These are phyloP conservation scores for Nakazawaea populi DNA, from an alignment of 805 yeast genomes.

Conservation along the genomic window DNA sequence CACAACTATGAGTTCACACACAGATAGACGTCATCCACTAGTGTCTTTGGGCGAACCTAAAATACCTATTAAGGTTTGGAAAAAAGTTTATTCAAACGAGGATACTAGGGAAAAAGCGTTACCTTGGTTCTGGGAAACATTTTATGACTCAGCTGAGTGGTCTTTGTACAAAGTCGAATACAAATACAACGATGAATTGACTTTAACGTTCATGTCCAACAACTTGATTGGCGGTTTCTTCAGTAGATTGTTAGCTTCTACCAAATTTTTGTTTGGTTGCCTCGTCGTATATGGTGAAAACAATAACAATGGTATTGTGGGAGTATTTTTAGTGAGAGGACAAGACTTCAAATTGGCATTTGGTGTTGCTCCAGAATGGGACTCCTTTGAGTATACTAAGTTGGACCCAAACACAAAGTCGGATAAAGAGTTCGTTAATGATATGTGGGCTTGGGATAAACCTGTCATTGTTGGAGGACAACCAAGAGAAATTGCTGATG, in stretches of 20 bases:
- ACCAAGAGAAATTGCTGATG: slow-evolving; percentile 76
- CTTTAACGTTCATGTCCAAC: slow-evolving; percentile 88
- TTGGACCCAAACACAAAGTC: slow-evolving; percentile 65
- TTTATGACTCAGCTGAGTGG: slow-evolving; percentile 77
- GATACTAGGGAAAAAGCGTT: slow-evolving; percentile 83
- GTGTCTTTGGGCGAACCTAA: slow-evolving; percentile 63
- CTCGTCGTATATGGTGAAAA: slow-evolving; percentile 88
- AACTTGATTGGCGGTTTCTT: slow-evolving; percentile 90
- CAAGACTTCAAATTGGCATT: slow-evolving; percentile 78
- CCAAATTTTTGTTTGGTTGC: slow-evolving; percentile 82
- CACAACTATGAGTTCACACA: slow-evolving; percentile 15
- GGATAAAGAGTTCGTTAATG: slow-evolving; percentile 64
- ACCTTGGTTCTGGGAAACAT: slow-evolving; percentile 89
- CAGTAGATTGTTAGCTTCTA: slow-evolving; percentile 78
- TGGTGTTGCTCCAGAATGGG: slow-evolving; percentile 95
- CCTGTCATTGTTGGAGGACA: slow-evolving; percentile 72
- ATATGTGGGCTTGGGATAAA: slow-evolving; percentile 92
- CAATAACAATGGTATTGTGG: slow-evolving; percentile 88
- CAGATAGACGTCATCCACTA: slow-evolving; percentile 80
- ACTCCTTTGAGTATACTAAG: slow-evolving; percentile 71
- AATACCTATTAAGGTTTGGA: slow-evolving; percentile 74
- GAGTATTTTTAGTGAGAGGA: slow-evolving; percentile 84
- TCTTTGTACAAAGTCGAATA: slow-evolving; percentile 83
- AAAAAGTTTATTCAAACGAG: slow-evolving; percentile 84
- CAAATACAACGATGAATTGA: slow-evolving; percentile 90